Evolutionary conservation across 1,284 basidiomycete species (phyloP), one percentile per base, ranked within the genome.

Genomic region (Gastroboletus turbinatus): DNA sequence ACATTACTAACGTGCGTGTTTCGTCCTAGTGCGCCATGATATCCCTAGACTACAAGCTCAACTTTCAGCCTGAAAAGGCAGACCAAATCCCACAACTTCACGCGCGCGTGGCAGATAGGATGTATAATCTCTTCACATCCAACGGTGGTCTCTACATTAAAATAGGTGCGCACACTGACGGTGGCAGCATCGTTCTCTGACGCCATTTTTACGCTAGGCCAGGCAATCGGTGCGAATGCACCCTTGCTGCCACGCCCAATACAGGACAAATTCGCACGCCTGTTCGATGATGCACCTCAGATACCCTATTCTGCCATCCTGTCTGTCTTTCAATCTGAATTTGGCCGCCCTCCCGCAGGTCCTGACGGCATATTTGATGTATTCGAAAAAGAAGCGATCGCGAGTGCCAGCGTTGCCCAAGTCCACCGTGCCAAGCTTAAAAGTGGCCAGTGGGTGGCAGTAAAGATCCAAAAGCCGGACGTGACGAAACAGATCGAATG

Each of bases 61-160:
- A 95, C 73, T 96, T 96, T 65, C 83, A 77, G 56, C 74, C 84
- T 55, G 73, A 80, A 62, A 78, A 88, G 74, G 76, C 79, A 59
- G 82, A 89, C 19, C 73, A 80, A 49, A 94, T 95, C 63, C 87
- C 89, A 7, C 77, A 82, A 21, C 76, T 96, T 4, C 94, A 96
- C 61, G 82, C 88, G 59, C 82, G 94, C 45, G 91, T 94, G 11
- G 92, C 92, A 0, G 75, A 85, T n/a, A 76, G 91, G 47, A 76
- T 96, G 45, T 87, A 85, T 61, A 75, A 86, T 68, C 78, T 94
- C 46, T 84, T 94, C 61, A 88, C 85, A 3, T 79, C 79, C 21
- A 95, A 95, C 70, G 88, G 90, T 17, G 94, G 94, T 3, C 76
- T 96, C 10, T 96, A 95, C 71, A 91, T 96, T 66, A 96, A 96